These are phyloP conservation scores for Zancudomyces culisetae DNA, from an alignment of 371 early-diverging fungal species.

Conservation along the genomic window DNA sequence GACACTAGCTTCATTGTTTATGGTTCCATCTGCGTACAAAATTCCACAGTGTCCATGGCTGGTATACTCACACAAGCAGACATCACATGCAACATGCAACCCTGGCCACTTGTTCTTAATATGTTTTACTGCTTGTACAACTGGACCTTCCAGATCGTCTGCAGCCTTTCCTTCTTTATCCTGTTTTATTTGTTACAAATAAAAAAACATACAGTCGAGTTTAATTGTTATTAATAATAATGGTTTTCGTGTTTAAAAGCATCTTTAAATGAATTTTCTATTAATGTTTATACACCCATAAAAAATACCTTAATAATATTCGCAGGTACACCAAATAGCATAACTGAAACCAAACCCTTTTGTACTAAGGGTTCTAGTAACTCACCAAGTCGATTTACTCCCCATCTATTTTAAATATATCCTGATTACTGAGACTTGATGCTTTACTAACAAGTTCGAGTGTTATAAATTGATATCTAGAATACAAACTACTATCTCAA, in stretches of 20 bases:
- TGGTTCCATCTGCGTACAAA: constrained; percentile 54
- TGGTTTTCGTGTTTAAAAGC: too few species aligned
- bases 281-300: not conserved
- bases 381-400: constrained; percentile 53
- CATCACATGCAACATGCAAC: constrained; percentile 76
- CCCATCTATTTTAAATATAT: constrained; percentile 31
- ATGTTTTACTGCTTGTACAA: constrained; percentile 60
- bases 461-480: too few species aligned
- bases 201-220: too few species aligned
- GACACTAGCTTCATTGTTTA: constrained; percentile 60
- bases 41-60: constrained; percentile 90
- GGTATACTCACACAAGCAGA: constrained; percentile 94
- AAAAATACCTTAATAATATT: constrained; percentile 12
- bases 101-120: constrained; percentile 59
- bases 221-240: too few species aligned
- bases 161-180: constrained; percentile 63
- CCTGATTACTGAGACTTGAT: not conserved
- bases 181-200: too few species aligned
- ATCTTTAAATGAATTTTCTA: too few species aligned
- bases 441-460: too few species aligned
- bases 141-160: constrained; percentile 72
- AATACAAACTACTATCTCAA: too few species aligned
- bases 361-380: constrained; percentile 61
- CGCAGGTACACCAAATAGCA: constrained; percentile 89
- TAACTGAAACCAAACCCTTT: constrained; percentile 68